Base-by-base conservation (phyloP, 1,284 basidiomycete species). In the Ganoderma sinense region DNA sequence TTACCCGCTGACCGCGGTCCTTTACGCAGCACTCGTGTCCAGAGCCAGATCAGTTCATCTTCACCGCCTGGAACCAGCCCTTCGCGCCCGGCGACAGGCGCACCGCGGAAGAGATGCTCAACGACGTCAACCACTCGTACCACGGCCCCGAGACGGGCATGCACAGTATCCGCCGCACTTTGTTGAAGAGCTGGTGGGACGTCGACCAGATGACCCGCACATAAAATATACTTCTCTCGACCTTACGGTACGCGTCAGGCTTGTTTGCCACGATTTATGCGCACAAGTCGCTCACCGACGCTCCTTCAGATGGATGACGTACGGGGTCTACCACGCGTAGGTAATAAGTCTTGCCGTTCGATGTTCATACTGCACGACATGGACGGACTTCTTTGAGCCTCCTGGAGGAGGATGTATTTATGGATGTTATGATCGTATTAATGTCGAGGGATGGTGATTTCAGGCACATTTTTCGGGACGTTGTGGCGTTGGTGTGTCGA, bases 71-170 rank as follows among this genome's bases (percentile, higher is more conserved):
- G 81, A 93, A 92, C 77, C 86, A 89, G 79, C 90, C 90, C 0
- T 89, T 92, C 80, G 87, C 88, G n/a, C 90, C 90, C 4, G 82
- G 82, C 16, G 91, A 92, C 76, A 82, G 83, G 33, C 87, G 89
- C 61, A 86, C 79, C 53, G 90, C 89, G 0, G 79, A 85, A 62
- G 86, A 89, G 65, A 85, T 92, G 66, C 68, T 86, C 60, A 76
- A 75, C 48, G 76, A 81, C 56, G 77, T 80, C 29, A 67, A 73
- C 7, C 81, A 84, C 41, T 77, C 76, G 18, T 83, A 83, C 69
- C 79, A 81, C 62, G 75, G 80, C 5, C 76, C 77, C 39, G 78
- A 82, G 26, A 81, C 80, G 4, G 88, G 88, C n/a, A 79, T 88
- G 73, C 79, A 81, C 55, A 85, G 83, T 70, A 80, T 91, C 68